Percentiles rank a stretch among this genome's conserved stretches.
Conservation (phyloP, 2,329 filamentous ascomycete species). For the Talaromyces sp. region DNA sequence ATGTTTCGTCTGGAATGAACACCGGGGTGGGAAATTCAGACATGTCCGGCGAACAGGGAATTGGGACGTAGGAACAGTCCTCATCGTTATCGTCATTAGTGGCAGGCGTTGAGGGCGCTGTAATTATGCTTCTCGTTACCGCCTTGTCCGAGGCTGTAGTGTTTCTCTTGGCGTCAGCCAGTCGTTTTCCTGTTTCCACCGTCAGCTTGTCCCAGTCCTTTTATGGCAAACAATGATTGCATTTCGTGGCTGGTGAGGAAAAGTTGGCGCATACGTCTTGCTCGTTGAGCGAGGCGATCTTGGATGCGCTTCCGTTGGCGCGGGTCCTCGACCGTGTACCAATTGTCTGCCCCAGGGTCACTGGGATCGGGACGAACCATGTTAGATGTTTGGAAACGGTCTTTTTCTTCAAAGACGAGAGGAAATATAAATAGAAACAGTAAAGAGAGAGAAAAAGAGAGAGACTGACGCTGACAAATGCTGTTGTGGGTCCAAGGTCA, state of each 20-base stretch:
- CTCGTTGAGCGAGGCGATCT: slow-evolving; percentile 34
- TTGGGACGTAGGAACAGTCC: not conserved
- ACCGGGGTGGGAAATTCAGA: not conserved
- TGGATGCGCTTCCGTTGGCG: slow-evolving; percentile 37
- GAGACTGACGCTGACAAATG: not conserved
- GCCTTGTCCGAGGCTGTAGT: not conserved
- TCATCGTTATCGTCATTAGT: not conserved
- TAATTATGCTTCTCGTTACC: not conserved
- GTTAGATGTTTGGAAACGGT: too few species aligned
- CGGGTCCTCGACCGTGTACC: slow-evolving; percentile 29
- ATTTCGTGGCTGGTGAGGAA: not conserved
- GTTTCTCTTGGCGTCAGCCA: not conserved
- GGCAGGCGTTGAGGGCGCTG: not conserved
- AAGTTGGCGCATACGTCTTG: slow-evolving; percentile 23
- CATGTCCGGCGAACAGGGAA: not conserved
- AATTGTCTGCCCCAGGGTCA: slow-evolving; percentile 15
- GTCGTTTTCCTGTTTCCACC: not conserved
- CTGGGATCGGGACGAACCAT: slow-evolving; percentile 2
- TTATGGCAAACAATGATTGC: not conserved
- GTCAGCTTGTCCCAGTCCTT: not conserved
- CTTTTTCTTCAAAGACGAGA: not conserved
- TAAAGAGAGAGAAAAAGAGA: not conserved
- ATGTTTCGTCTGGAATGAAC: not conserved
- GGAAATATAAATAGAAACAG: not conserved
- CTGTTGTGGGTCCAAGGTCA: not conserved